These are phyloP conservation scores for Thelonectria rubi DNA, from an alignment of 2,329 filamentous ascomycete genomes.

Conservation along the genomic window DNA sequence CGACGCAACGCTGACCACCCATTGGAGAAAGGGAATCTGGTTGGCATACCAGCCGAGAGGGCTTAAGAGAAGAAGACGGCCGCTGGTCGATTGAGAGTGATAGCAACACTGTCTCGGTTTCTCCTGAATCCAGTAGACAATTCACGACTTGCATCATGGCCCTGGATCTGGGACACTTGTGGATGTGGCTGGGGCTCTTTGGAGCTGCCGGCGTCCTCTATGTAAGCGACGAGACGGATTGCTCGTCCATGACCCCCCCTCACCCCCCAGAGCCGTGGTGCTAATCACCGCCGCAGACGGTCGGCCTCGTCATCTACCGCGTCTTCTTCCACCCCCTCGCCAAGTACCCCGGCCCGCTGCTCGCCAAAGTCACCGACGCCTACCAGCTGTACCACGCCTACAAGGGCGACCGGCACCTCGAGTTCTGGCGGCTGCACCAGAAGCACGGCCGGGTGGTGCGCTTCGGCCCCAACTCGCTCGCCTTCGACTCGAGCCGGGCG, in stretches of 20 bases:
- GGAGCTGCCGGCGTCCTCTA: conserved; percentile 50
- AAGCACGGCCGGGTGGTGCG: conserved; percentile 79
- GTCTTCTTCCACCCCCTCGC: conserved; percentile 71
- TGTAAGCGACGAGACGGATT: conserved; percentile 46
- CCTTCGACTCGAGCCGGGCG: conserved; percentile 77
- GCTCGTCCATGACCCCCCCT: too few species aligned
- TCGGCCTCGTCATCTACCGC: conserved; percentile 61
- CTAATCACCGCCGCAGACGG: too few species aligned
- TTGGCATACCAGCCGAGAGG: not conserved
- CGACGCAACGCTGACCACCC: conserved; percentile 33
- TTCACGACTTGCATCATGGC: conserved; percentile 38
- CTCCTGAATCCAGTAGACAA: not conserved
- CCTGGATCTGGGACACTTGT: conserved; percentile 47
- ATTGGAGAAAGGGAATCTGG: too few species aligned
- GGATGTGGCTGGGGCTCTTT: conserved; percentile 52
- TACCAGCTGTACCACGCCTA: conserved; percentile 78
- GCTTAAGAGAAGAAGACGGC: not conserved
- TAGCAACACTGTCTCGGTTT: not conserved
- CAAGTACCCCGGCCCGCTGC: conserved; percentile 70
- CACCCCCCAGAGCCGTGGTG: too few species aligned
- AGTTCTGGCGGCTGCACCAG: conserved; percentile 75
- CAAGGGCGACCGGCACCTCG: conserved; percentile 77
- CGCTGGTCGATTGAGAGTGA: not conserved
- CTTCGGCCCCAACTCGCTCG: conserved; percentile 79
- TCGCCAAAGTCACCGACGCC: conserved; percentile 70